These are phyloP conservation scores for Aspergillus cristatus DNA, from an alignment of 495 filamentous ascomycete species.

Conservation along the genomic window DNA sequence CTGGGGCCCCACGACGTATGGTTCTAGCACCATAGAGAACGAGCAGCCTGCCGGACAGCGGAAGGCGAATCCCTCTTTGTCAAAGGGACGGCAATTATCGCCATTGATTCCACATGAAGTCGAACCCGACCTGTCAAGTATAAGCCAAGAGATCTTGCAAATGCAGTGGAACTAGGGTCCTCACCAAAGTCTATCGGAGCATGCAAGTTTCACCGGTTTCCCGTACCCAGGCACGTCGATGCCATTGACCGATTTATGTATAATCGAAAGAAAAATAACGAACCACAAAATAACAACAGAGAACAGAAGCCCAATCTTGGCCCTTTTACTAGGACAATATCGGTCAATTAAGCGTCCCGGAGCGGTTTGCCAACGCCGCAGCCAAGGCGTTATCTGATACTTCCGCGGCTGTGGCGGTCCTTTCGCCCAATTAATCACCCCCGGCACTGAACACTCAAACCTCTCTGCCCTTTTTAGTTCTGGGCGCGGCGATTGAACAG, in stretches of 20 bases:
- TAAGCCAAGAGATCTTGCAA: background rate
- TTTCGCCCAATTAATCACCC: slow-evolving; percentile 21
- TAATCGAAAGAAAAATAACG: slow-evolving; percentile 51
- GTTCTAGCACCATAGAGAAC: slow-evolving; percentile 54
- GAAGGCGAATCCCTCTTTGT: slow-evolving; percentile 56
- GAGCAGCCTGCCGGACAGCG: slow-evolving; percentile 64
- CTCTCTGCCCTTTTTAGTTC: slow-evolving; percentile 1
- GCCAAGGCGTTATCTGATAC: slow-evolving; percentile 54
- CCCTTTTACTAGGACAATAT: slow-evolving; percentile 43
- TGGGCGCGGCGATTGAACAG: background rate
- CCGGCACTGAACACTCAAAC: slow-evolving; percentile 20
- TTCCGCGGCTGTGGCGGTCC: slow-evolving; percentile 52
- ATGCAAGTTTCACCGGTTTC: slow-evolving; percentile 43
- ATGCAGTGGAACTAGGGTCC: slow-evolving; percentile 2
- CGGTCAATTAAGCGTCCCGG: slow-evolving; percentile 51
- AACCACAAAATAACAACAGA: slow-evolving; percentile 55
- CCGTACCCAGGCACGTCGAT: slow-evolving; percentile 55
- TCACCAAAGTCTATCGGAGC: slow-evolving; percentile 45
- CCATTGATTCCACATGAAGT: slow-evolving; percentile 66
- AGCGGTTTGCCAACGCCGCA: slow-evolving; percentile 51
- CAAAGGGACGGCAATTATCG: slow-evolving; percentile 62
- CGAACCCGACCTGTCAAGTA: slow-evolving; percentile 23
- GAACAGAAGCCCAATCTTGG: slow-evolving; percentile 35
- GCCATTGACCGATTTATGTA: slow-evolving; percentile 47
- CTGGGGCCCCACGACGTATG: slow-evolving; percentile 57